phyloP scores from a whole-genome alignment of 176 grass and related monocot species.

The Zoysia japonica region DNA sequence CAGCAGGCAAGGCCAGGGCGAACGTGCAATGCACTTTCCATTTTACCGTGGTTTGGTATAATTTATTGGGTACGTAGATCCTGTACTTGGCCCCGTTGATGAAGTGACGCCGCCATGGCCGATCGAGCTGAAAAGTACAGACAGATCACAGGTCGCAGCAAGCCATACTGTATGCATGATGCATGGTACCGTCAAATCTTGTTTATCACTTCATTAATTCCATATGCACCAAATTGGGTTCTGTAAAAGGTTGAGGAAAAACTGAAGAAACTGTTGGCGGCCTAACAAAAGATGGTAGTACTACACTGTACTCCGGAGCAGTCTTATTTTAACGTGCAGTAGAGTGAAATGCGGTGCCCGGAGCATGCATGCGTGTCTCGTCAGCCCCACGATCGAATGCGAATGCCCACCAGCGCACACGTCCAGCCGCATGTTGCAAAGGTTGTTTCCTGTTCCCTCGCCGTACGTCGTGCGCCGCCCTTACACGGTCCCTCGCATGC shows the following conservation, averaged over 20 bases:
- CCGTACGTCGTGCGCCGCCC: not conserved
- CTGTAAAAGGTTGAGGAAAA: too few species aligned
- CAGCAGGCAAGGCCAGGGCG: not conserved
- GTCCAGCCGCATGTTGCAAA: not conserved
- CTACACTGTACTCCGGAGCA: too few species aligned
- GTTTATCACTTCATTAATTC: too few species aligned
- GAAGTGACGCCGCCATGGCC: not conserved
- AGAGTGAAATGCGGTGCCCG: not conserved
- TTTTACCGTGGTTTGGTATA: not conserved
- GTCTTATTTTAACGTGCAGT: too few species aligned
- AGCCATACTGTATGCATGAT: too few species aligned
- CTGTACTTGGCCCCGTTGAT: slow-evolving; percentile 6
- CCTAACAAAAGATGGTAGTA: too few species aligned
- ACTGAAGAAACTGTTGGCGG: too few species aligned
- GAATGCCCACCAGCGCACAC: not conserved
- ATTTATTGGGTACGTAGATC: not conserved
- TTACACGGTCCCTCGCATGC: not conserved
- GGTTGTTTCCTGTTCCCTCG: slow-evolving; percentile 6
- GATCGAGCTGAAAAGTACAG: not conserved
- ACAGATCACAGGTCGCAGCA: too few species aligned
- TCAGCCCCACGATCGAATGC: not conserved
- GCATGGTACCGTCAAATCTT: not conserved
- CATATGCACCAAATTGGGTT: too few species aligned
- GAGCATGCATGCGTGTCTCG: not conserved
- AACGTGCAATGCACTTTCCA: not conserved